Evolutionary conservation across 495 filamentous ascomycete species (phyloP).

Genomic region (Penicillium flavigenum): DNA sequence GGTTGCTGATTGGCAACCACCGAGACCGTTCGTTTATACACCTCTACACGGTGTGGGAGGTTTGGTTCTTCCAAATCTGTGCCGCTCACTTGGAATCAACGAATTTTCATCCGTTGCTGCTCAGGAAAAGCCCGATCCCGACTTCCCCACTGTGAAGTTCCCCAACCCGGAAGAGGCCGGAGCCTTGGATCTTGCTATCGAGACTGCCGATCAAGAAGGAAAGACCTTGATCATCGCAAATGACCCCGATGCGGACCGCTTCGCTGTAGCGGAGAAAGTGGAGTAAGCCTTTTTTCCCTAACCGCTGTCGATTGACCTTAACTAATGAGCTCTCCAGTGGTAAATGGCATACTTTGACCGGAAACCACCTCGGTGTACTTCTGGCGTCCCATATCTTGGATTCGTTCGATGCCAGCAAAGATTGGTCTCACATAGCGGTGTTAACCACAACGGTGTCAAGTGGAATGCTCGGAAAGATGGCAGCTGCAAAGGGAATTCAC

Average conservation of each 20-base stretch:
- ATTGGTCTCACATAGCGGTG: slow-evolving; percentile 48
- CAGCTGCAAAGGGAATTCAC: slow-evolving; percentile 52
- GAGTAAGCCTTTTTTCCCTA: slow-evolving; percentile 28
- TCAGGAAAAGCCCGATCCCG: slow-evolving; percentile 60
- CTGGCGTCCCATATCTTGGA: slow-evolving; percentile 59
- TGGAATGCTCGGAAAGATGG: slow-evolving; percentile 63
- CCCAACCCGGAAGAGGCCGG: slow-evolving; percentile 73
- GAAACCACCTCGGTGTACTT: slow-evolving; percentile 67
- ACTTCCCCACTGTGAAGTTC: slow-evolving; percentile 69
- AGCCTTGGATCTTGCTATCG: slow-evolving; percentile 62
- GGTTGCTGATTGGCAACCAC: slow-evolving; percentile 28
- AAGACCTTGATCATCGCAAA: slow-evolving; percentile 60
- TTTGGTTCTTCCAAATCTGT: slow-evolving; percentile 45
- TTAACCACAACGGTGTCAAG: slow-evolving; percentile 66
- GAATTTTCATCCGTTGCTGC: slow-evolving; percentile 47
- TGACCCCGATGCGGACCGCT: slow-evolving; percentile 73
- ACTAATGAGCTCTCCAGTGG: slow-evolving; percentile 28
- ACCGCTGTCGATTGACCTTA: background rate
- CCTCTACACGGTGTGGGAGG: slow-evolving; percentile 69
- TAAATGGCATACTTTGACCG: slow-evolving; percentile 63
- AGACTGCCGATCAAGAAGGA: slow-evolving; percentile 50
- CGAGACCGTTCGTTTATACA: slow-evolving; percentile 60
- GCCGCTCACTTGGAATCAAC: slow-evolving; percentile 45
- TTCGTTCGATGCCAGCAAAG: slow-evolving; percentile 27
- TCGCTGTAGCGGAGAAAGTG: slow-evolving; percentile 64